Percentiles rank a stretch among this genome's conserved stretches.
Evolutionary conservation across 257 asterid species (phyloP).

Genomic region (Osmanthus fragrans): DNA sequence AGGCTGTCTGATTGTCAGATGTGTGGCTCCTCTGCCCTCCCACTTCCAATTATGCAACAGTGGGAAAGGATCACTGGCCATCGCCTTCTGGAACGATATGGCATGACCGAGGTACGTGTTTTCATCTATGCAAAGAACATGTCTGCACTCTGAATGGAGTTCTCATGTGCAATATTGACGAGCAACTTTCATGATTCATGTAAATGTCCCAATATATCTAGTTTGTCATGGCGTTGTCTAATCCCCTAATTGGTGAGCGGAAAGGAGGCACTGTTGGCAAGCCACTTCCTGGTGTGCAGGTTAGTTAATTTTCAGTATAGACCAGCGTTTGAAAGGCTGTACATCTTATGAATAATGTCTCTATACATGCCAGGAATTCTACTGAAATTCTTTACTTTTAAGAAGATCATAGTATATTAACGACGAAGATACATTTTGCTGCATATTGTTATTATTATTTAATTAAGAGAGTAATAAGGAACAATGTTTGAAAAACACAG

Average conservation of each 20-base stretch:
- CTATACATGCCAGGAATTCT: not conserved
- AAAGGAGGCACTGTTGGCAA: conserved; percentile 97
- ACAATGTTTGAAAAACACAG: not conserved
- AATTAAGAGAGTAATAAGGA: not conserved
- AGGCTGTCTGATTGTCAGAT: conserved; percentile 51
- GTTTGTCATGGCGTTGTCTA: conserved; percentile 97
- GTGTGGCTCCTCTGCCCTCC: conserved; percentile 99
- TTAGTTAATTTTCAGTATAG: conserved; percentile 32
- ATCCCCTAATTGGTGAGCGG: conserved; percentile 76
- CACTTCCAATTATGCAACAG: conserved; percentile 93
- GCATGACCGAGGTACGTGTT: conserved; percentile 86
- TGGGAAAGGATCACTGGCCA: conserved; percentile 96
- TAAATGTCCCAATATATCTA: conserved; percentile 29
- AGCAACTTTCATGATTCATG: conserved; percentile 15
- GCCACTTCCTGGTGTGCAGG: conserved; percentile 94
- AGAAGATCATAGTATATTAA: not conserved
- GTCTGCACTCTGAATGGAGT: not conserved
- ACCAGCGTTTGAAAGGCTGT: conserved; percentile 1
- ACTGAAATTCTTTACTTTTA: not conserved
- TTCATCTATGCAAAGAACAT: not conserved
- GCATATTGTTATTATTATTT: not conserved
- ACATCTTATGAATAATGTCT: not conserved
- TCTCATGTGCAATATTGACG: not conserved
- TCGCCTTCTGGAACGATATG: conserved; percentile 83
- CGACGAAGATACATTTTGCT: not conserved